Conservation (phyloP, 768 basidiomycete genomes). For the Leccinum aurantiacum region DNA sequence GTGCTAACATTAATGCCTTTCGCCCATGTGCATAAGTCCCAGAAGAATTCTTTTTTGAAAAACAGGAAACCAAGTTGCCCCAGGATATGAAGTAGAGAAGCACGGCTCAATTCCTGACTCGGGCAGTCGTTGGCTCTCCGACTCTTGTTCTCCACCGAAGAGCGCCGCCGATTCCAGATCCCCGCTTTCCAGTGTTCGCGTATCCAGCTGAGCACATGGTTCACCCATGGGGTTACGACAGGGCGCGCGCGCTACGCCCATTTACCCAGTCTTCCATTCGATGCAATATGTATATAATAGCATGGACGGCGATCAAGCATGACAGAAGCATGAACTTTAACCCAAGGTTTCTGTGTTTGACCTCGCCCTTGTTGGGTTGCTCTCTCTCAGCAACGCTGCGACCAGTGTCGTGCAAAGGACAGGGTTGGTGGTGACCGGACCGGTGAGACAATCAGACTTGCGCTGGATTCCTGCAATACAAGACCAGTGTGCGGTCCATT, state of each 20-base stretch:
- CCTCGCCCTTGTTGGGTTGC: not conserved
- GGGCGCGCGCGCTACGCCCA: not conserved
- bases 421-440: not conserved
- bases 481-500: too few relatives aligned
- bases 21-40: not conserved
- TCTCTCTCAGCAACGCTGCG: not conserved
- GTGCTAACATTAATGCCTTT: not conserved
- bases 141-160: not conserved
- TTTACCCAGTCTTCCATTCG: not conserved
- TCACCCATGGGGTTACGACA: not conserved
- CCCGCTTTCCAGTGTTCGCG: not conserved
- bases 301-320: not conserved
- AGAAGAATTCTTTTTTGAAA: too few relatives aligned
- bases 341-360: not conserved
- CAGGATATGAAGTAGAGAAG: not conserved
- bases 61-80: not conserved
- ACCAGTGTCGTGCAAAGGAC: not conserved
- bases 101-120: not conserved
- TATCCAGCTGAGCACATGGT: not conserved
- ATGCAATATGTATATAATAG: not conserved
- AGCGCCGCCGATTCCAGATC: not conserved
- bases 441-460: not conserved
- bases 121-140: not conserved
- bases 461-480: not conserved
- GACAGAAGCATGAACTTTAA: not conserved